These are phyloP conservation scores for Colletotrichum cuscutae DNA, from an alignment of 2,329 filamentous ascomycete genomes.

Conservation along the genomic window DNA sequence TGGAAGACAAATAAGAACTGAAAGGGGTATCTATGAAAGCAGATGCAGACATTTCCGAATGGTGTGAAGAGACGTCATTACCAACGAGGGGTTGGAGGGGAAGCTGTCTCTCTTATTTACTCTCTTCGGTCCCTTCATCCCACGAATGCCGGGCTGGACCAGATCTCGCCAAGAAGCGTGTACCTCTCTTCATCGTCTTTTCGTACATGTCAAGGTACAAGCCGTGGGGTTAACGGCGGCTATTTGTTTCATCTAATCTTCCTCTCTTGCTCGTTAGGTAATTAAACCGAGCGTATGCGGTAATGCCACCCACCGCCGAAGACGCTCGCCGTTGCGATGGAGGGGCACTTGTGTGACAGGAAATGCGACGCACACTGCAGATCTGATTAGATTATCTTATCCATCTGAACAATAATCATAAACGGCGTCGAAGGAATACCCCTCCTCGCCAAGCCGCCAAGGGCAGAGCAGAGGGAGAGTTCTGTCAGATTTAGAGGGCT, in stretches of 20 bases:
- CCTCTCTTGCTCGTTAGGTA: slow-evolving; percentile 4
- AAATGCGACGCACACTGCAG: slow-evolving; percentile 27
- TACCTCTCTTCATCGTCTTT: neutral
- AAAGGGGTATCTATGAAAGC: slow-evolving; percentile 25
- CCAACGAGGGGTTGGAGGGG: neutral
- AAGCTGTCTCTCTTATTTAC: neutral
- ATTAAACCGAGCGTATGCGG: slow-evolving; percentile 14
- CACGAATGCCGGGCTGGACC: neutral
- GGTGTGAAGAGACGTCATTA: neutral
- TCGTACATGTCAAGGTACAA: neutral
- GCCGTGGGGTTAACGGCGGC: slow-evolving; percentile 2
- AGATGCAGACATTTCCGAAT: slow-evolving; percentile 9
- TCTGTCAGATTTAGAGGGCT: neutral
- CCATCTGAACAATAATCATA: slow-evolving; percentile 39
- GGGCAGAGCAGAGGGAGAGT: neutral
- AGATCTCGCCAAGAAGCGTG: neutral
- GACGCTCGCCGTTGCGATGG: neutral
- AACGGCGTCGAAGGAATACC: neutral
- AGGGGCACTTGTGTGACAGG: slow-evolving; percentile 5
- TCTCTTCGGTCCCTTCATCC: neutral
- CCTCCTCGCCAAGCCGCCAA: slow-evolving; percentile 27
- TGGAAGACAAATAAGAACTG: slow-evolving; percentile 23
- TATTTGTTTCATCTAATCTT: neutral
- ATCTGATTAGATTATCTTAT: slow-evolving; percentile 45
- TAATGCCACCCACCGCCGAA: slow-evolving; percentile 6